Evolutionary conservation across 177 flowering plant genomes (phyloP).

Genomic region (Vitis hybrid): DNA sequence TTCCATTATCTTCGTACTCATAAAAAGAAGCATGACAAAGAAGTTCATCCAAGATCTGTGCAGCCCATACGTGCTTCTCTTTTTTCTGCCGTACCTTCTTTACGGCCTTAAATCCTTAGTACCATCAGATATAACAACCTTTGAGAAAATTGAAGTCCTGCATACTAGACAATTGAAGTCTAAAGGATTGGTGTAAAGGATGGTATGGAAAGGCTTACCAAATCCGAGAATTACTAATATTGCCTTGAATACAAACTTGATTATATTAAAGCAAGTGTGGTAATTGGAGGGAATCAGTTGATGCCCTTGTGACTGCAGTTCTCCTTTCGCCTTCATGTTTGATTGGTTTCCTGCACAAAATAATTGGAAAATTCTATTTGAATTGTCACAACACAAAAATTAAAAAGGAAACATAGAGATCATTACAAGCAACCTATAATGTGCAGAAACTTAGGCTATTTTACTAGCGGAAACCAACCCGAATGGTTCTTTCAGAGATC

Average conservation of each 20-base stretch:
- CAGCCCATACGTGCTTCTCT: conserved; percentile 34
- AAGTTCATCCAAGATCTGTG: conserved; percentile 34
- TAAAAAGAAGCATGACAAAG: conserved; percentile 7
- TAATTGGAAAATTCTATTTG: no score
- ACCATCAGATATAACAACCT: neutral
- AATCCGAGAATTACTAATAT: conserved; percentile 31
- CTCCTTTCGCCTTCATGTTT: neutral
- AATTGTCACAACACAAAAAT: no score
- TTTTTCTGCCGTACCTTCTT: conserved; percentile 22
- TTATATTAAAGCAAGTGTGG: conserved; percentile 7
- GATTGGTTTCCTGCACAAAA: conserved; percentile 1
- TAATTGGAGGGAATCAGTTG: conserved; percentile 18
- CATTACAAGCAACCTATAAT: no score
- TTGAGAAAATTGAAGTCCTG: neutral
- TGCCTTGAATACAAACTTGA: conserved; percentile 27
- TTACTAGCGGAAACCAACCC: no score
- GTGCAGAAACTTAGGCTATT: no score
- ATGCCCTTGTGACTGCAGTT: neutral
- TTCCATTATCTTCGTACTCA: conserved; percentile 24
- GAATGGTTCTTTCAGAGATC: no score
- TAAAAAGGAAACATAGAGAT: no score
- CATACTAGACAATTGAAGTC: no score
- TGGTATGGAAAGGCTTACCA: conserved; percentile 7
- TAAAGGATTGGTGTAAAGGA: neutral
- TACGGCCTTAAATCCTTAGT: conserved; percentile 20